Evolutionary conservation across 2,329 filamentous ascomycete genomes (phyloP), one percentile per base, ranked within the genome.

Genomic region (Thermothelomyces thermophilus): DNA sequence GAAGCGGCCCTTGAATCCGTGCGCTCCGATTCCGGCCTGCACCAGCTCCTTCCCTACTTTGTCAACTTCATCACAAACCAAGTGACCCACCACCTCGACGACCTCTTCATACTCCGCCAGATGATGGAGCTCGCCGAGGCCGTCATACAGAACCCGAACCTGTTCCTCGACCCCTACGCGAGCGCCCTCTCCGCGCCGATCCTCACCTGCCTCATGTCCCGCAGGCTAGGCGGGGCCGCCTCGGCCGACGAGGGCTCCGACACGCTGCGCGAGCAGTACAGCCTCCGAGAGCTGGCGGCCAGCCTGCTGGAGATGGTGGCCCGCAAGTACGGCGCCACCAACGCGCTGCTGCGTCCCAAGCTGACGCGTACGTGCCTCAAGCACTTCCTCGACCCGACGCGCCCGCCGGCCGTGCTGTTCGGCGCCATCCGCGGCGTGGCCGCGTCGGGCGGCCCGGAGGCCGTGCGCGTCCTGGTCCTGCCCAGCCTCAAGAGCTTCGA

Each of bases 31-130:
- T 90, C 93, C 0, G 91, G 91, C 33, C 79, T 97, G 34, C 93
- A 98, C 65, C 93, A 98, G 68, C 80, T 98, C 9, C 83, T 95
- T 24, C 93, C 93, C 0, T 98, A 98, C 70, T 96, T 97, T 62
- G 85, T 95, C 52, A 90, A 94, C 66, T 97, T 95, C 67, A 86
- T 97, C 61, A 85, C 90, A 17, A 91, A 96, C 66, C 93, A 95
- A 68, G 89, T 98, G 44, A 97, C 93, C 1, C 93, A 98, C 66
- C 86, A 84, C 58, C 78, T 95, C 57, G 90, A 95, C 69, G 87
- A 95, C 66, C 78, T 90, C 2, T 96, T 96, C 64, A 82, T 90
- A 5, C 75, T 98, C 19, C 84, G 83, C 17, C 89, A 94, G 66
- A 93, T 95, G 81, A 91, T 98, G 86, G 84, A 90, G 62, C 80